Percentiles rank a stretch among this genome's conserved stretches.
phyloP scores from a whole-genome alignment of 441 rosid genomes.

The Macaranga tanarius region DNA sequence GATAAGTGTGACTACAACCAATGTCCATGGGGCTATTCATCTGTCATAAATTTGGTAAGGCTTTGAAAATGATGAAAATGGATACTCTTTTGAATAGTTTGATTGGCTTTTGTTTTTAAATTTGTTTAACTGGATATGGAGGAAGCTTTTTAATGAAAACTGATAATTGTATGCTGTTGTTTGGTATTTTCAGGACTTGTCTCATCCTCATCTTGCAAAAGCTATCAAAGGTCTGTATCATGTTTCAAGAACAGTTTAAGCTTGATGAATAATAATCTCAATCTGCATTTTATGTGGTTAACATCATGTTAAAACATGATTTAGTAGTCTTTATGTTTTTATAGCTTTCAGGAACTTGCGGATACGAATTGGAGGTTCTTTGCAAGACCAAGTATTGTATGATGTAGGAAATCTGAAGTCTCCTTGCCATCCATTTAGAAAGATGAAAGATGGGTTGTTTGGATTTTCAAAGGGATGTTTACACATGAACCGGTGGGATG shows the following conservation, averaged over 20 bases:
- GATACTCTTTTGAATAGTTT: slow-evolving; percentile 15
- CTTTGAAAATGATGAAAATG: slow-evolving; percentile 1
- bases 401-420: slow-evolving; percentile 56
- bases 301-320: not conserved
- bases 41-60: slow-evolving; percentile 71
- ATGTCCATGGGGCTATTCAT: slow-evolving; percentile 90
- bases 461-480: slow-evolving; percentile 96
- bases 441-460: slow-evolving; percentile 61
- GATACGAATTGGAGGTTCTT: slow-evolving; percentile 91
- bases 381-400: slow-evolving; percentile 90
- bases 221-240: slow-evolving; percentile 71
- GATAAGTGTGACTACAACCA: slow-evolving; percentile 89
- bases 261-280: slow-evolving; percentile 6
- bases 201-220: slow-evolving; percentile 71
- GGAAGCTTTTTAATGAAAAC: slow-evolving; percentile 1
- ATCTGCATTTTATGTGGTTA: slow-evolving; percentile 1
- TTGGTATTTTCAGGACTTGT: slow-evolving; percentile 58
- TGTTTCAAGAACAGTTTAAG: slow-evolving; percentile 13
- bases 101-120: slow-evolving; percentile 3
- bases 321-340: slow-evolving; percentile 18
- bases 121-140: not conserved
- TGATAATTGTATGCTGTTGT: slow-evolving; percentile 10
- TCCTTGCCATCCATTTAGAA: slow-evolving; percentile 77
- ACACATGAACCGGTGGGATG: slow-evolving; percentile 91
- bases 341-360: slow-evolving; percentile 78